Evolutionary conservation across 2,329 filamentous ascomycete genomes (phyloP), one percentile per base, ranked within the genome.

Genomic region (Chrysoporthe cubensis): DNA sequence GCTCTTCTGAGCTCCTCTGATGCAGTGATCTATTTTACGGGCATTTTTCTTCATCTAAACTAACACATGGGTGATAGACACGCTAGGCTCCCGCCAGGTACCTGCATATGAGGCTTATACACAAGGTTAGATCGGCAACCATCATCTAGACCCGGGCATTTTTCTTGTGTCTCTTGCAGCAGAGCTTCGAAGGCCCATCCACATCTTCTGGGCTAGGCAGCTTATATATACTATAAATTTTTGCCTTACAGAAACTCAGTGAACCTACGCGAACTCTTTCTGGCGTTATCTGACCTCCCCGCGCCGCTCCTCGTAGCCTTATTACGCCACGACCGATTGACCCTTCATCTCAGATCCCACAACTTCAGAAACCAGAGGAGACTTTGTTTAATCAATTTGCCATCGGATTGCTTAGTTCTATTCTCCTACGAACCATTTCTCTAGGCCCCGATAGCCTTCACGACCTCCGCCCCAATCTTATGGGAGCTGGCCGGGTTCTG

Each of bases 401-500:
- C 14, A n/a, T 40, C 4, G 21, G 8, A 62, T 26, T 52, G 18
- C 50, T 40, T 40, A 37, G 26, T n/a, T 3, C 42, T 48, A 34
- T 37, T 42, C n/a, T n/a, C n/a, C n/a, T 11, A 50, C 43, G 13
- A n/a, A 3, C n/a, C 46, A 54, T 8, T 13, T 13, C 43, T 42
- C 42, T 61, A 68, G 8, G 61, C 66, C 58, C 58, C n/a, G 1
- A 86, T 75, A 1, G 82, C 81, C 79, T 83, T 83, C 37, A 81
- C 75, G 69, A 88, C 74, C 2, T 81, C 85, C 78, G 84, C 80
- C 0, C 82, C 86, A n/a, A 87, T 79, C 0, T 74, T 82, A 72
- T 80, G 80, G 0, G 84, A 82, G 34, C 84, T 86, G 0, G 79
- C 80, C 34, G 86, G 86, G 77, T 88, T 88, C 81, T 88, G 86